Evolutionary conservation across 2,329 filamentous ascomycete species (phyloP).

Genomic region (Fragosphaeria purpurea): DNA sequence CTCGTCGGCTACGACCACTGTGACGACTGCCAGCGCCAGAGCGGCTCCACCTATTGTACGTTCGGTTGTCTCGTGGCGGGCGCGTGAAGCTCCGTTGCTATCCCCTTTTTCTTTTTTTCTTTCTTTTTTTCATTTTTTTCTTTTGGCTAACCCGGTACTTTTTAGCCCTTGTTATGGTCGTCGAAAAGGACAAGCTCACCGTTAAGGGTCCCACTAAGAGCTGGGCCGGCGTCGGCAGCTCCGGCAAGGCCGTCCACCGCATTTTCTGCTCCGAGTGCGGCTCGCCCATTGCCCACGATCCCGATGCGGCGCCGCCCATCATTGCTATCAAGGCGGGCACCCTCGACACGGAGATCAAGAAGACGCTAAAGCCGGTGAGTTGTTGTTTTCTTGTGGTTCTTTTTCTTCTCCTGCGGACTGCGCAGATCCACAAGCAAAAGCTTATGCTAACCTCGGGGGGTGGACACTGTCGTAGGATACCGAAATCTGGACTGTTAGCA

Average conservation of each 20-base stretch:
- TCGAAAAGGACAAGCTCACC: slow-evolving; percentile 55
- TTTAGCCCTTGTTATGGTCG: slow-evolving; percentile 53
- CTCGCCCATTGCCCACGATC: slow-evolving; percentile 60
- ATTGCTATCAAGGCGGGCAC: slow-evolving; percentile 61
- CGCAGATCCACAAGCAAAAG: neutral
- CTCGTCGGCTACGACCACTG: slow-evolving; percentile 60
- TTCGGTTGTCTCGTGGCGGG: neutral
- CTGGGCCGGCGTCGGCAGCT: slow-evolving; percentile 48
- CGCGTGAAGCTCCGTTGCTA: neutral
- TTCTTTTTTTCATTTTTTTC: neutral
- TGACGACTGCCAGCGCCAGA: slow-evolving; percentile 63
- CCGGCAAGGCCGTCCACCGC: slow-evolving; percentile 54
- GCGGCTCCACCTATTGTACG: slow-evolving; percentile 58
- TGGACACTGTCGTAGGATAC: slow-evolving; percentile 35
- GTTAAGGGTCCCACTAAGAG: slow-evolving; percentile 56
- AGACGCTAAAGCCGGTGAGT: slow-evolving; percentile 54
- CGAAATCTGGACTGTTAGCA: slow-evolving; percentile 60
- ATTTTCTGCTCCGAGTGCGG: slow-evolving; percentile 62
- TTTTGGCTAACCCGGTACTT: neutral
- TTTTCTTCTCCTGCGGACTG: neutral
- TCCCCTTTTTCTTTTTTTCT: neutral
- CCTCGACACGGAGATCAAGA: slow-evolving; percentile 54
- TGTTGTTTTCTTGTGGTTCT: slow-evolving; percentile 16
- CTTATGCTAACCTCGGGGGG: neutral
- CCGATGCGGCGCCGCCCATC: slow-evolving; percentile 58